Conservation (phyloP, 2,329 filamentous ascomycete species). For the Aspergillus latus region DNA sequence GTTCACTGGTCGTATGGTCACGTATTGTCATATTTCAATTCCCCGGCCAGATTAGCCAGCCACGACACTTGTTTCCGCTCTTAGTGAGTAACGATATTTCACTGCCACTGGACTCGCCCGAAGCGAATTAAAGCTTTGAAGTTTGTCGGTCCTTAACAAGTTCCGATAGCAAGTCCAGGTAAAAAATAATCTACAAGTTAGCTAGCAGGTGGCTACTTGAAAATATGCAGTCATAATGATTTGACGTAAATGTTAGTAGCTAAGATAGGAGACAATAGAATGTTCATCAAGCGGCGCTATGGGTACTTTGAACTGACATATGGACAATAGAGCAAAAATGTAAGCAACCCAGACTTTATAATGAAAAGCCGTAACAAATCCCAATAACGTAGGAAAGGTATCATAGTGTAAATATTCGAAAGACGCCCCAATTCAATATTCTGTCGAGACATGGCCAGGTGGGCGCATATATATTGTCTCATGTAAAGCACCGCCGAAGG, state of each 20-base stretch:
- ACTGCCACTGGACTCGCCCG: not conserved
- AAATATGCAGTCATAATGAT: not conserved
- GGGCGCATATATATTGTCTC: conserved; percentile 16
- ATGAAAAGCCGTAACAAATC: conserved; percentile 20
- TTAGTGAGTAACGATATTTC: not conserved
- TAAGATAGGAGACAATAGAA: conserved; percentile 9
- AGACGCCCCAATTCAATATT: conserved; percentile 19
- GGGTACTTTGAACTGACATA: conserved; percentile 18
- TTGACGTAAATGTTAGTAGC: conserved; percentile 13
- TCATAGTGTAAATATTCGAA: conserved; percentile 31
- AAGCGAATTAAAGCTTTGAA: not conserved
- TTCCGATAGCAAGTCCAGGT: no score
- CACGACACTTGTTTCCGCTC: not conserved
- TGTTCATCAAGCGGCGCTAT: conserved; percentile 22
- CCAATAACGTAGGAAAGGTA: conserved; percentile 29
- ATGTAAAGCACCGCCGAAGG: not conserved
- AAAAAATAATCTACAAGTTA: no score
- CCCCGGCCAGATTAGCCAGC: conserved; percentile 11
- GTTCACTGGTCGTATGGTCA: conserved; percentile 20
- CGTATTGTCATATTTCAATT: conserved; percentile 14
- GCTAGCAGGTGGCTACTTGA: not conserved
- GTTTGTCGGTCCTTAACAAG: not conserved
- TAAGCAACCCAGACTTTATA: conserved; percentile 8
- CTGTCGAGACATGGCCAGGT: conserved; percentile 12
- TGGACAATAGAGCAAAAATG: conserved; percentile 2